Base-by-base conservation (phyloP, 352 stramenopile genomes). In the Aphanomyces invadans region DNA sequence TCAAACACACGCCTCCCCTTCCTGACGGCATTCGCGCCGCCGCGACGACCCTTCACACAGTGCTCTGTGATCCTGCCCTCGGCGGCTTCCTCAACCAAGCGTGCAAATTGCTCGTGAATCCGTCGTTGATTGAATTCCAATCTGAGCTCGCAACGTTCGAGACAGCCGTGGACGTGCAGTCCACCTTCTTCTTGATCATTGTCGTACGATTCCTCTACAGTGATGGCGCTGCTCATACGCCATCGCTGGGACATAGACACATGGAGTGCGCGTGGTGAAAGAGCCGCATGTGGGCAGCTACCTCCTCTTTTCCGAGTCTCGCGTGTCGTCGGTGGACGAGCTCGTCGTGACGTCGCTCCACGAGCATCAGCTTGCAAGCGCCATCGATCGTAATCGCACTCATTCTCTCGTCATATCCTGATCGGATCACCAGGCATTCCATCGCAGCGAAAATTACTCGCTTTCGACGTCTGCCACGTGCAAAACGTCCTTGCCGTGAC, bases 121-220 rank as follows among this genome's bases (percentile, higher is more conserved):
- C 84, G n/a, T 91, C 84, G 1, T 70, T 90, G 5, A 86, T 92
- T 64, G 80, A 92, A 42, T 90, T 92, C 29, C 80, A 89, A 67
- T 78, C 88, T 48, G 84, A 92, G 19, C 53, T 92, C 1, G 70
- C 74, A 15, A 46, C 57, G 12, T 70, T 88, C 33, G 78, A 72
- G 15, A 59, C 71, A 0, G 65, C 71, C 46, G 72, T 73, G 0
- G 26, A 39, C 2, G 11, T 45, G 12, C 65, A 88, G 21, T 77
- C 78, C 2, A 74, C 79, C 1, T 86, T 90, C 65, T 86, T 89
- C 66, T 66, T 91, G 60, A 85, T 72, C 28, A 48, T 92, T 3
- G 76, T 77, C 55, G 80, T 90, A 76, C 45, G 76, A 68, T 3
- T 59, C 21, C 0, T 25, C 10, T 70, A n/a, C n/a, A n/a, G n/a